Percentiles rank a stretch among this genome's conserved stretches.
phyloP scores from a whole-genome alignment of 176 grass and related monocot genomes.

The Ensete glaucum region DNA sequence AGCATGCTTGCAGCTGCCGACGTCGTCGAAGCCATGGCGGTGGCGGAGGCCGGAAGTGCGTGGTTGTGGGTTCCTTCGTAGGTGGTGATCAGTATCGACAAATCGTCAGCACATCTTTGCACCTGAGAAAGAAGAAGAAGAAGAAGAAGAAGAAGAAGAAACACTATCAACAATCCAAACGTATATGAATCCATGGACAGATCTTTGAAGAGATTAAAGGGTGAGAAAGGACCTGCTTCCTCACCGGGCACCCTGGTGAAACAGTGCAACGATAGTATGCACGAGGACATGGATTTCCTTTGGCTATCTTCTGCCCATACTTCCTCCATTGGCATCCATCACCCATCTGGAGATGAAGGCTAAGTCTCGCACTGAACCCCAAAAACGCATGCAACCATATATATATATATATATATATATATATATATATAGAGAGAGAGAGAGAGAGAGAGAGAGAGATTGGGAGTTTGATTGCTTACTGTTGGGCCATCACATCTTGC shows the following conservation, averaged over 20 bases:
- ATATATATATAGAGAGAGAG: background rate
- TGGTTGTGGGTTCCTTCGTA: slow-evolving; percentile 95
- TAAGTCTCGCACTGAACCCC: background rate
- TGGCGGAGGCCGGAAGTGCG: slow-evolving; percentile 47
- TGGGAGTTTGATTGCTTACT: slow-evolving; percentile 10
- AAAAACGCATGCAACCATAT: background rate
- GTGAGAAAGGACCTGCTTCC: slow-evolving; percentile 36
- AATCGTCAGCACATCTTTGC: slow-evolving; percentile 72
- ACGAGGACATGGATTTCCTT: slow-evolving; percentile 77
- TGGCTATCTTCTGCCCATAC: slow-evolving; percentile 72
- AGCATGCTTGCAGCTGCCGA: slow-evolving; percentile 78
- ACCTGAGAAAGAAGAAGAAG: slow-evolving; percentile 21
- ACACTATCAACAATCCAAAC: background rate
- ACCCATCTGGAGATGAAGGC: slow-evolving; percentile 29
- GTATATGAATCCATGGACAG: background rate
- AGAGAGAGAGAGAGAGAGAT: background rate
- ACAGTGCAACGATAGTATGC: slow-evolving; percentile 73
- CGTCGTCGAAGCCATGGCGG: slow-evolving; percentile 71
- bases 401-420: background rate
- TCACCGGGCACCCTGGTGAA: slow-evolving; percentile 56
- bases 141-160: background rate
- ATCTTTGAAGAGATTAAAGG: background rate
- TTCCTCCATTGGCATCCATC: slow-evolving; percentile 80
- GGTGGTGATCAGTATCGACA: slow-evolving; percentile 77
- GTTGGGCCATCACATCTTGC: slow-evolving; percentile 48